Evolutionary conservation across 2,329 filamentous ascomycete genomes (phyloP).

Genomic region (Xylaria sp.): DNA sequence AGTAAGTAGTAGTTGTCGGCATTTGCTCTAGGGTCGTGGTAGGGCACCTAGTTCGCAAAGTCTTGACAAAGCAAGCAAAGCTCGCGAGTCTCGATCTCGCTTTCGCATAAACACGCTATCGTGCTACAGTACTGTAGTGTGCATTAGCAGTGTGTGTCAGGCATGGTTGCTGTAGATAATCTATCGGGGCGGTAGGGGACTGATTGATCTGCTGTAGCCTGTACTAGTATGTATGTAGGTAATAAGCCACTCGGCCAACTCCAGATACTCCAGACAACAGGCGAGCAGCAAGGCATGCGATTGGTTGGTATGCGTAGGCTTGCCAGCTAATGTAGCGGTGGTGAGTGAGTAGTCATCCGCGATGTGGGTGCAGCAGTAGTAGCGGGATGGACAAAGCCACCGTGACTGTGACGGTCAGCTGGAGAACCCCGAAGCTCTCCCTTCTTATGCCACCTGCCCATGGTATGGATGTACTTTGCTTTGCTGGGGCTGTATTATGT

Average conservation of each 20-base stretch:
- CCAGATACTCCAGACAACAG: background rate
- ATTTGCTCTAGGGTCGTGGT: background rate
- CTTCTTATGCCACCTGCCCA: conserved; percentile 12
- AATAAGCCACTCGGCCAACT: conserved; percentile 1
- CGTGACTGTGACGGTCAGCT: conserved; percentile 31
- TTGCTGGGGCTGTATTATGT: too few species aligned
- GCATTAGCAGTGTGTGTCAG: too few species aligned
- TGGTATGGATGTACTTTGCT: too few species aligned
- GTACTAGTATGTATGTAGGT: background rate
- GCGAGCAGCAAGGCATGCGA: background rate
- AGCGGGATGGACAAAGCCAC: conserved; percentile 26
- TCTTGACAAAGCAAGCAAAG: conserved; percentile 23
- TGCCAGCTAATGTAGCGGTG: background rate
- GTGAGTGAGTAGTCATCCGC: conserved; percentile 17
- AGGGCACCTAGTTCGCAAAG: conserved; percentile 6
- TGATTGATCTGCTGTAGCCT: background rate
- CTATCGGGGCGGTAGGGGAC: background rate
- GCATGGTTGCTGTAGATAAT: background rate
- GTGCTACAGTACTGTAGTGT: background rate
- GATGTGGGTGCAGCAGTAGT: conserved; percentile 11
- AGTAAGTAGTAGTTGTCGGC: background rate
- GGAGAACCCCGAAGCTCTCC: conserved; percentile 23
- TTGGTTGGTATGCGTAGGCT: background rate
- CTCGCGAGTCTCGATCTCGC: conserved; percentile 5
- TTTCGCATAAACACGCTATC: background rate